Base-by-base conservation (phyloP, 192 early-diverging fungal genomes). In the Backusella sp. region DNA sequence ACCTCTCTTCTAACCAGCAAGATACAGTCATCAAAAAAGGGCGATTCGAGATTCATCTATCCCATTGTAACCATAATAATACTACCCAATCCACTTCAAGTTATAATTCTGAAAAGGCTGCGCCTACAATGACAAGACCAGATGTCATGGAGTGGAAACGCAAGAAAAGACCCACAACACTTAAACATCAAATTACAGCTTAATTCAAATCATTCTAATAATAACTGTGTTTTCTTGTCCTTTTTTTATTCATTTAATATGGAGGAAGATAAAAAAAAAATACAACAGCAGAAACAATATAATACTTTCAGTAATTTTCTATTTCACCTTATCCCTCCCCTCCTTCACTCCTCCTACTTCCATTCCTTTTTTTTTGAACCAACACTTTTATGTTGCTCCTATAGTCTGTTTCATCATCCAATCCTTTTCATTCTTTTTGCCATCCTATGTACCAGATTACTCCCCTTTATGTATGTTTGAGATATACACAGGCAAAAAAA, bases 21-120 rank as follows among this genome's bases (percentile, higher is more conserved):
- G 66, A 76, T 36, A 68, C 42, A 4, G 35, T 70, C 34, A 23
- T 76, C 6, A 68, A 44, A 34, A 76, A 76, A 36, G 75, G 75
- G 28, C 67, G 75, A 8, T 76, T 76, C 44, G 75, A 76, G 36
- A 76, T 76, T 37, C 68, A 76, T 21, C 21, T 76, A 37, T 69
- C 68, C 4, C 21, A 62, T 23, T 62, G 21, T 62, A 62, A 62
- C 56, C 21, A 62, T 41, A 39, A 3, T 8, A 23, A 21, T 26
- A 39, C 15, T 39, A 21, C 28, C 6, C 11, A 30, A 15, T 36
- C 37, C 11, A 35, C 68, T 39, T 19, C 68, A 2, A 35, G 9
- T 44, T 37, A 42, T 73, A 36, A 37, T 17, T 62, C 56, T 4
- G 26, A 28, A 62, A 62, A 62, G 56, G 56, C 21, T 62, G 26